Conservation (phyloP, 2,329 filamentous ascomycete genomes). For the Paracamarosporium sp. region DNA sequence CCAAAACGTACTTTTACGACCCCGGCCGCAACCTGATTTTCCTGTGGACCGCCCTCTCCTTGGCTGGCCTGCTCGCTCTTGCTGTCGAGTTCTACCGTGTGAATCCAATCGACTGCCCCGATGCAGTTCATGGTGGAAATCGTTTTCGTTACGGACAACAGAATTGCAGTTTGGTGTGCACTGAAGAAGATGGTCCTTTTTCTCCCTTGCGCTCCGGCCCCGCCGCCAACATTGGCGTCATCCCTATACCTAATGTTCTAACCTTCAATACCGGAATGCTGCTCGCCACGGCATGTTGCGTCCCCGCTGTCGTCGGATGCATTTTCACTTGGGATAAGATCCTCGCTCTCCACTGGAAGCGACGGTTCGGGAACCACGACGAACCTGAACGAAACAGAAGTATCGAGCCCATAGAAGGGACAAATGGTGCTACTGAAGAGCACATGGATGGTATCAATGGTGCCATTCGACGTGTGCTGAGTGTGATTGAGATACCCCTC, state of each 20-base stretch:
- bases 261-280: conserved; percentile 67
- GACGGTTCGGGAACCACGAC: conserved; percentile 41
- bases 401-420: conserved; percentile 58
- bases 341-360: conserved; percentile 66
- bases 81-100: conserved; percentile 70
- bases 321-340: conserved; percentile 71
- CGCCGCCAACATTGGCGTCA: conserved; percentile 67
- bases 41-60: conserved; percentile 67
- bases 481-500: conserved; percentile 62
- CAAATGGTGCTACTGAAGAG: conserved; percentile 60
- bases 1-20: conserved; percentile 68
- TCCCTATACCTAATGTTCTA: conserved; percentile 63
- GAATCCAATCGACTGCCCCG: conserved; percentile 52
- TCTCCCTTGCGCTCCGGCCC: conserved; percentile 64
- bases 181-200: conserved; percentile 50
- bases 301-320: conserved; percentile 68
- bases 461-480: conserved; percentile 44
- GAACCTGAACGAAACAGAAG: conserved; percentile 32
- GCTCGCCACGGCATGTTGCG: conserved; percentile 68
- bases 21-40: conserved; percentile 72
- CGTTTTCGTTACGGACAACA: conserved; percentile 55
- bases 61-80: conserved; percentile 67
- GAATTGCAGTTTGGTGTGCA: conserved; percentile 58
- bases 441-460: conserved; percentile 55
- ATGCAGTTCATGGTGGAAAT: conserved; percentile 21